Base-by-base conservation (phyloP, 352 stramenopile species). In the Globisporangium polare region DNA sequence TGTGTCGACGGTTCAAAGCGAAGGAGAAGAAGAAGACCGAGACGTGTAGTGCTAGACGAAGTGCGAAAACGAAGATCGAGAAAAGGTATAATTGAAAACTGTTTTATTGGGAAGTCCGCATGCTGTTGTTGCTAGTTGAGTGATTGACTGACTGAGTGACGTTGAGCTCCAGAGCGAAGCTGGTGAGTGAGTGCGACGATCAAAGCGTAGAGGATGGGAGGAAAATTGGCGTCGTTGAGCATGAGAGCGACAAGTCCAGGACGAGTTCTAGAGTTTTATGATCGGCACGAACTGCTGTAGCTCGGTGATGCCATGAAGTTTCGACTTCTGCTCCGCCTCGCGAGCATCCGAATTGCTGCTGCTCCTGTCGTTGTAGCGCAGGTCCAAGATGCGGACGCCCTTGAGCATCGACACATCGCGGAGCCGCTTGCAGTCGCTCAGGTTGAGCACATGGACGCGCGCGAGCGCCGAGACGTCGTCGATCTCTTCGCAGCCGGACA, bases 391-490 rank as follows among this genome's bases (percentile, higher is more conserved):
- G 55, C 88, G 77, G 10, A 80, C 61, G 6, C 42, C 47, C 6
- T 67, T 63, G 22, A 92, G 70, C 20, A 72, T 67, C 22, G 69
- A 75, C 5, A 90, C 79, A 51, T 90, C 74, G 0, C 45, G 24
- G 10, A 90, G 54, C 5, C 68, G 72, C 5, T 66, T 71, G 63
- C 77, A 86, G 58, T 89, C 78, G 56, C 80, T 81, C 42, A 90
- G 69, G 29, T 73, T 86, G 46, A 92, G 69, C 29, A 72, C 80
- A 59, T 88, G 80, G 42, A 90, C 75, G 1, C 60, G 46, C 8
- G 57, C 46, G 54, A 90, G 68, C 5, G 68, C 66, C 5, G 69
- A 77, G 15, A 92, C 76, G 31, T 88, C 71, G n/a, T n/a, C n/a
- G n/a, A 92, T 43, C 20, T 68, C 51, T 24, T 81, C 73, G 52